Base-by-base conservation (phyloP, 2,329 filamentous ascomycete species). In the Trichoderma oligosporum region DNA sequence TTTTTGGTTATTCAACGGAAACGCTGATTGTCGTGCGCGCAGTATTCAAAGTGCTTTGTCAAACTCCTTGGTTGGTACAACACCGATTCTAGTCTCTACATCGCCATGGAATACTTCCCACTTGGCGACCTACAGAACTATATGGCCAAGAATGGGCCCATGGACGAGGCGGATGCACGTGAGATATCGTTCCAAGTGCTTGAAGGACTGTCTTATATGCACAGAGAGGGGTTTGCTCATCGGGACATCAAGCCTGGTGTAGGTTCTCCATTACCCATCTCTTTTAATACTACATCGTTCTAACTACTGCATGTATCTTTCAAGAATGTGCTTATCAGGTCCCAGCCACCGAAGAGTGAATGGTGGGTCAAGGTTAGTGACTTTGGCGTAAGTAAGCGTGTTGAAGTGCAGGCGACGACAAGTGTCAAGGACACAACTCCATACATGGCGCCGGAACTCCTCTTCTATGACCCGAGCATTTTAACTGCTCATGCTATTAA, bases 81-180 rank as follows among this genome's bases (percentile, higher is more conserved):
- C 11, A 36, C 20, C 3, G 20, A 45, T 3, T 39, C 57, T 1
- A 57, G 33, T 6, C 44, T 66, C 3, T 64, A 55, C 44, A 65
- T 68, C 33, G 60, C 63, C 8, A 67, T 67, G 66, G 64, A 67
- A 46, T 66, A 64, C 47, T 47, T 62, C 24, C 61, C 61, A 12
- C 22, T 54, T 5, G 65, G 66, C 0, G 64, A 67, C 24, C 52
- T 68, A 16, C 47, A 61, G 33, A 47, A 38, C 1, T 61, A 67
- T 38, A 49, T 67, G 9, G 7, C 11, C 16, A 36, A 58, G 1
- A 9, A 24, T 20, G 25, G 42, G 16, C 55, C 42, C 6, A 39
- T 67, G 3, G 18, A 60, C 12, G 63, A 66, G 33, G 38, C 48
- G 7, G 56, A 67, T 18, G 60, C 45, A 3, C 53, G 60, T 12